phyloP scores from a whole-genome alignment of 257 asterid genomes.

The Solanum chiquidenum region DNA sequence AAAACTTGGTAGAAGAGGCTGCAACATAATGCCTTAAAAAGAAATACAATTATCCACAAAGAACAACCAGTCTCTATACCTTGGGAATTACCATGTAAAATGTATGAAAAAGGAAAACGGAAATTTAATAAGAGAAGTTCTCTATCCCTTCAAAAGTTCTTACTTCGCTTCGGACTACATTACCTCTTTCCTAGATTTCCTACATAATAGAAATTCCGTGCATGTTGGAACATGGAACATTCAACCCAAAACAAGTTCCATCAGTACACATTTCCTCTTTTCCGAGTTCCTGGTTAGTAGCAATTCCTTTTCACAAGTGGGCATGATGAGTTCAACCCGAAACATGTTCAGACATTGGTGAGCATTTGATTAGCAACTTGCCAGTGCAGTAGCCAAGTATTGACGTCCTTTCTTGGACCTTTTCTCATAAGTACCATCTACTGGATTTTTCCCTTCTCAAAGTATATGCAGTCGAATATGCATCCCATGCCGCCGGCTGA shows the following conservation, averaged over 20 bases:
- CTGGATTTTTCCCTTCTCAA: not conserved
- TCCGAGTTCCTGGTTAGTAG: not conserved
- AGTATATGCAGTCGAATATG: not conserved
- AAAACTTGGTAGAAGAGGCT: not conserved
- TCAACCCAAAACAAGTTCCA: not conserved
- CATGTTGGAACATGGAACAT: not conserved
- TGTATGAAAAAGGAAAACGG: not conserved
- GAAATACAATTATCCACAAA: not conserved
- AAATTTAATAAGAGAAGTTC: not conserved
- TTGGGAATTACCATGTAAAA: not conserved
- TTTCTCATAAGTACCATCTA: not conserved
- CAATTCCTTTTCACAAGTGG: not conserved
- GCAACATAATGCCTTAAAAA: not conserved
- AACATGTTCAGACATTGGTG: not conserved
- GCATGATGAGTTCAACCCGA: not conserved
- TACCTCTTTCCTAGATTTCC: not conserved
- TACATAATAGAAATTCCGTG: not conserved
- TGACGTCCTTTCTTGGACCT: not conserved
- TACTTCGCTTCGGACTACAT: not conserved
- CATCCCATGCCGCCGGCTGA: not conserved
- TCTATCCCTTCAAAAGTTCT: not conserved
- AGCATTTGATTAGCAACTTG: not conserved
- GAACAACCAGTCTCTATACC: not conserved
- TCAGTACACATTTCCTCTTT: not conserved
- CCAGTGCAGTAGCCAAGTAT: not conserved